These are phyloP conservation scores for Nemania diffusa DNA, from an alignment of 2,329 filamentous ascomycete species.

Conservation along the genomic window DNA sequence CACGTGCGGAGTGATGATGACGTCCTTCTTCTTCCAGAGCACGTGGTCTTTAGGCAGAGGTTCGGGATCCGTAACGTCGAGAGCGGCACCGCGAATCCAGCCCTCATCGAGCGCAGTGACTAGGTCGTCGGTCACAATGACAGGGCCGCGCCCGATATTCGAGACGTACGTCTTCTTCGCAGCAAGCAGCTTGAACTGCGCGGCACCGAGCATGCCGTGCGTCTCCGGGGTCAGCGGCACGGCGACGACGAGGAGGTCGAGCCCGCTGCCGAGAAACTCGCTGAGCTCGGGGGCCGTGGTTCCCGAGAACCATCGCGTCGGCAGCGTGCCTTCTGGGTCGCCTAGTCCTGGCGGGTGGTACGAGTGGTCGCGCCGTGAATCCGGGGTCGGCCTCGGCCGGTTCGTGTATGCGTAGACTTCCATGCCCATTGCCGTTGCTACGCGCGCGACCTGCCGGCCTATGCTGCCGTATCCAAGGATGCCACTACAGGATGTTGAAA, in stretches of 20 bases:
- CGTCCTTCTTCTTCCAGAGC: constrained; percentile 71
- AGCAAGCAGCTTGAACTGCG: constrained; percentile 52
- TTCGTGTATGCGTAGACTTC: constrained; percentile 76
- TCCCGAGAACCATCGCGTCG: constrained; percentile 56
- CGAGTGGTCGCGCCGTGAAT: constrained; percentile 66
- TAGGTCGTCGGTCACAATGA: constrained; percentile 58
- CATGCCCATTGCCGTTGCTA: constrained; percentile 71
- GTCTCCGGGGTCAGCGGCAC: constrained; percentile 56
- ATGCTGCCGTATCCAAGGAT: constrained; percentile 59
- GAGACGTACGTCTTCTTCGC: constrained; percentile 63
- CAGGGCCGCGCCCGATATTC: constrained; percentile 70
- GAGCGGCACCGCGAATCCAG: constrained; percentile 64
- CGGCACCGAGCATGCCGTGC: constrained; percentile 54
- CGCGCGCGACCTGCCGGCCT: constrained; percentile 56
- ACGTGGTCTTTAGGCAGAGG: constrained; percentile 70
- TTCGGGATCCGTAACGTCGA: constrained; percentile 78
- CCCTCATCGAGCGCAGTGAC: constrained; percentile 61
- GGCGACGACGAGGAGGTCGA: constrained; percentile 56
- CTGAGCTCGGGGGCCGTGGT: constrained; percentile 48
- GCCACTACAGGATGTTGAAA: constrained; percentile 41
- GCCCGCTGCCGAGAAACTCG: constrained; percentile 55
- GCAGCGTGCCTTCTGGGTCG: constrained; percentile 55
- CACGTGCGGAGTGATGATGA: constrained; percentile 60
- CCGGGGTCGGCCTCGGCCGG: constrained; percentile 66
- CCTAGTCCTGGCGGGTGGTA: constrained; percentile 73